A percentile compares a stretch with the other conserved stretches of the same genome.
Evolutionary conservation across 2,329 filamentous ascomycete genomes (phyloP).

Genomic region (Botrytis fabae): DNA sequence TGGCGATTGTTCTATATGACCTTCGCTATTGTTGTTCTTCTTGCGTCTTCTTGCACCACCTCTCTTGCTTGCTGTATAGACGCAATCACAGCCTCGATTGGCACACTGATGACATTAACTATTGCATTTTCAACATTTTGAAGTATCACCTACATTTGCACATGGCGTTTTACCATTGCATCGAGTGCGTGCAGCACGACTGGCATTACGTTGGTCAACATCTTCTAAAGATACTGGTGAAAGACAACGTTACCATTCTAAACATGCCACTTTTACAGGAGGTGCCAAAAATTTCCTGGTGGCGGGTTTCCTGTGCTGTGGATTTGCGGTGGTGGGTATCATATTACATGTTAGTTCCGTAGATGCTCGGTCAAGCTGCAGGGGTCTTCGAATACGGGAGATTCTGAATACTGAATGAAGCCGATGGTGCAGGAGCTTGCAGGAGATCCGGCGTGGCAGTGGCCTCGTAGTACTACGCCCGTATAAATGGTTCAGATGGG

Average conservation of each 20-base stretch:
- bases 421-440: background rate
- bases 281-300: conserved; percentile 42
- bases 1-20: background rate
- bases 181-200: conserved; percentile 49
- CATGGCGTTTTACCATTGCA: conserved; percentile 50
- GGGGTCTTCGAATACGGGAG: background rate
- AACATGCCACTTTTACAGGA: conserved; percentile 52
- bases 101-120: conserved; percentile 30
- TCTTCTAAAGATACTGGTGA: background rate
- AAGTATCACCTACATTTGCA: conserved; percentile 44
- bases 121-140: background rate
- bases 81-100: conserved; percentile 37
- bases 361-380: background rate
- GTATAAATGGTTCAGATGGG: background rate
- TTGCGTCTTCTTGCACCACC: conserved; percentile 37
- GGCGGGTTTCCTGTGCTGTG: conserved; percentile 23
- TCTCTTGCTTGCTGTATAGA: conserved; percentile 37
- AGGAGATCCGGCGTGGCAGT: background rate
- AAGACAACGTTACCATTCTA: conserved; percentile 48
- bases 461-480: too few relatives aligned
- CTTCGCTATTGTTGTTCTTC: conserved; percentile 19
- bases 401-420: background rate
- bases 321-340: conserved; percentile 8
- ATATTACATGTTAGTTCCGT: conserved; percentile 1
- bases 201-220: conserved; percentile 29